Conservation (phyloP, 345 rosid species). For the Populus simonii region DNA sequence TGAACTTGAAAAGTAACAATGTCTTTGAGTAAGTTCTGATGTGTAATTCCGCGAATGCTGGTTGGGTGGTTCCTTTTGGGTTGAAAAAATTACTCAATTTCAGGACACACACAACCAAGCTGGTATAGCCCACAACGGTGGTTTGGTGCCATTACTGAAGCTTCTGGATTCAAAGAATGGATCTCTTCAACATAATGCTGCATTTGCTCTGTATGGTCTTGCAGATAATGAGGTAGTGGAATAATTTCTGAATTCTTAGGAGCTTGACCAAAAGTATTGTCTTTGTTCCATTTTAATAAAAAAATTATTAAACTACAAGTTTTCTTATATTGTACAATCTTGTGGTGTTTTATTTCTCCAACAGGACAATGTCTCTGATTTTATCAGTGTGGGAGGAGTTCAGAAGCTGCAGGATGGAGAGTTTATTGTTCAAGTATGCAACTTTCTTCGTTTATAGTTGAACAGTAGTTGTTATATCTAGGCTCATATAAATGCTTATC, state of each 20-base stretch:
- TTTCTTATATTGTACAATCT: conserved; percentile 18
- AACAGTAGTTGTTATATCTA: background rate
- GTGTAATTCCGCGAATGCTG: background rate
- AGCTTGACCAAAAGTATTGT: conserved; percentile 10
- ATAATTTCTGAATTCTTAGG: conserved; percentile 9
- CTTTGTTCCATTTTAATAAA: background rate
- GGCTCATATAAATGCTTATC: background rate
- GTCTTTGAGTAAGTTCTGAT: background rate
- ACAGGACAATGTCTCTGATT: conserved; percentile 93
- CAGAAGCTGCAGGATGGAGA: conserved; percentile 97
- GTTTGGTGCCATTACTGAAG: conserved; percentile 79
- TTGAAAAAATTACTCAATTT: background rate
- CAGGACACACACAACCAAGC: conserved; percentile 97
- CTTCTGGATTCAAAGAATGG: conserved; percentile 97
- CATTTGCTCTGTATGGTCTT: conserved; percentile 98
- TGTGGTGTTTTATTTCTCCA: conserved; percentile 21
- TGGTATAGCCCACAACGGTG: conserved; percentile 93
- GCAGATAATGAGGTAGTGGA: conserved; percentile 91
- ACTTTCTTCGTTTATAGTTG: conserved; percentile 3
- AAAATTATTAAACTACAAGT: conserved; percentile 16
- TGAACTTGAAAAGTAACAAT: background rate
- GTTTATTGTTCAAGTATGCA: conserved; percentile 83
- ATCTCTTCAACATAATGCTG: conserved; percentile 97
- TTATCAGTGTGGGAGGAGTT: conserved; percentile 95
- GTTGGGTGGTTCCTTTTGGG: background rate